phyloP scores from a whole-genome alignment of 2,329 filamentous ascomycete species.

The Fusarium nisikadoi region DNA sequence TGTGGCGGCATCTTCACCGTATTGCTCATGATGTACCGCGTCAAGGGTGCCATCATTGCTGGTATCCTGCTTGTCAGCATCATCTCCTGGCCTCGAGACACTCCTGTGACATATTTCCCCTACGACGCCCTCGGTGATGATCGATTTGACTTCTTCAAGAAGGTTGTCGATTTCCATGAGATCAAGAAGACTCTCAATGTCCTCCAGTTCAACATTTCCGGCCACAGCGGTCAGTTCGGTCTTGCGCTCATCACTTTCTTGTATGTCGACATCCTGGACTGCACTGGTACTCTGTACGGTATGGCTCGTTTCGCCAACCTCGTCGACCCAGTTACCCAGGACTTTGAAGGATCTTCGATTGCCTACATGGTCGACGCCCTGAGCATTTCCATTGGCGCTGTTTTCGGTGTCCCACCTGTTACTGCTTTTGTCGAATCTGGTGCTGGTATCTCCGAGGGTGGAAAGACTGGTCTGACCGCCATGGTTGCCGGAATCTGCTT shows the following conservation, averaged over 20 bases:
- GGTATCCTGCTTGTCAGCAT: slow-evolving; percentile 87
- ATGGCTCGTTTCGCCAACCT: slow-evolving; percentile 87
- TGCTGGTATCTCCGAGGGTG: slow-evolving; percentile 88
- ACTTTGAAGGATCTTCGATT: slow-evolving; percentile 86
- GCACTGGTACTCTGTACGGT: slow-evolving; percentile 86
- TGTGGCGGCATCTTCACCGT: slow-evolving; percentile 84
- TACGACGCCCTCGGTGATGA: slow-evolving; percentile 74
- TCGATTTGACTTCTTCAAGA: slow-evolving; percentile 86
- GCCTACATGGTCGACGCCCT: slow-evolving; percentile 88
- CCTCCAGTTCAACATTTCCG: slow-evolving; percentile 77
- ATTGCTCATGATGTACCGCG: slow-evolving; percentile 83
- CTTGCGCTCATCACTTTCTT: slow-evolving; percentile 88
- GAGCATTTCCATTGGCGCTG: slow-evolving; percentile 79
- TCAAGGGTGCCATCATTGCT: slow-evolving; percentile 87
- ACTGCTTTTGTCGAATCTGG: slow-evolving; percentile 92
- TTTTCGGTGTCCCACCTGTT: slow-evolving; percentile 82
- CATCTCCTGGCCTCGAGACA: slow-evolving; percentile 86
- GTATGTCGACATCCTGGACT: slow-evolving; percentile 90
- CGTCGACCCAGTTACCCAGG: slow-evolving; percentile 83
- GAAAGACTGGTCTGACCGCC: slow-evolving; percentile 84
- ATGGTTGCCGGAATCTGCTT: slow-evolving; percentile 84
- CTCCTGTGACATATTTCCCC: slow-evolving; percentile 83
- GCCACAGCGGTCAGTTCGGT: slow-evolving; percentile 79
- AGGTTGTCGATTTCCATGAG: slow-evolving; percentile 85
- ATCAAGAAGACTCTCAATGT: slow-evolving; percentile 76